A percentile compares a stretch with the other conserved stretches of the same genome.
These are phyloP conservation scores for Fusarium sp. DNA, from an alignment of 2,329 filamentous ascomycete species.

Conservation along the genomic window DNA sequence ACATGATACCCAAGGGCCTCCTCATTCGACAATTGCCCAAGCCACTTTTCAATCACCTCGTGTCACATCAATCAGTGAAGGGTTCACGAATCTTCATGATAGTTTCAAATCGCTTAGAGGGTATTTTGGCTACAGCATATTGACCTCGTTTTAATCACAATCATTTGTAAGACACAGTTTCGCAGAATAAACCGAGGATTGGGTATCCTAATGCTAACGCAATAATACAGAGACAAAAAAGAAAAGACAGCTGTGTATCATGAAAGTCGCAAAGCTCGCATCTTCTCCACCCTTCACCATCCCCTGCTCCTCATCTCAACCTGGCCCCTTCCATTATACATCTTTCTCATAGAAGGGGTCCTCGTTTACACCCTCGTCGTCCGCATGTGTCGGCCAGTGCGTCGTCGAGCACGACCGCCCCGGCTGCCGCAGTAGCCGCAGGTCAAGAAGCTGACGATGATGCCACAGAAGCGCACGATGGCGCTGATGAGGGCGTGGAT, in stretches of 20 bases:
- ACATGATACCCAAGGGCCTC: slow-evolving; percentile 22
- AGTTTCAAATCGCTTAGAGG: too few relatives aligned
- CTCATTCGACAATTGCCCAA: background rate
- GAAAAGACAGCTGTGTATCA: slow-evolving; percentile 30
- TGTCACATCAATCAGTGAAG: background rate
- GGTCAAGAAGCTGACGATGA: slow-evolving; percentile 77
- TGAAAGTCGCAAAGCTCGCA: slow-evolving; percentile 27
- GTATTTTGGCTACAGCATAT: background rate
- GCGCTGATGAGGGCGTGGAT: slow-evolving; percentile 78
- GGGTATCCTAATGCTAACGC: slow-evolving; percentile 49
- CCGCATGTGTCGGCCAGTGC: slow-evolving; percentile 31
- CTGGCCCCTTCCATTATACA: slow-evolving; percentile 4
- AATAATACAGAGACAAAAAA: slow-evolving; percentile 32
- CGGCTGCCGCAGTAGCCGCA: slow-evolving; percentile 61
- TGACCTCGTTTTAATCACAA: too few relatives aligned
- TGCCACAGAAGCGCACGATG: slow-evolving; percentile 75
- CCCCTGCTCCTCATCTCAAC: background rate
- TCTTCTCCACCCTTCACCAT: background rate
- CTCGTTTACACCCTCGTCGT: slow-evolving; percentile 35
- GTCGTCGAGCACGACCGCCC: slow-evolving; percentile 30
- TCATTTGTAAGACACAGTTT: background rate
- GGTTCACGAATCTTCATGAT: too few relatives aligned
- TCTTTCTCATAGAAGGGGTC: background rate
- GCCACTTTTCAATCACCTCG: background rate
- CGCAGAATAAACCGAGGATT: slow-evolving; percentile 37